A percentile compares a stretch with the other conserved stretches of the same genome.
These are phyloP conservation scores for Jackrogersella minutella DNA, from an alignment of 495 filamentous ascomycete species.

Conservation along the genomic window DNA sequence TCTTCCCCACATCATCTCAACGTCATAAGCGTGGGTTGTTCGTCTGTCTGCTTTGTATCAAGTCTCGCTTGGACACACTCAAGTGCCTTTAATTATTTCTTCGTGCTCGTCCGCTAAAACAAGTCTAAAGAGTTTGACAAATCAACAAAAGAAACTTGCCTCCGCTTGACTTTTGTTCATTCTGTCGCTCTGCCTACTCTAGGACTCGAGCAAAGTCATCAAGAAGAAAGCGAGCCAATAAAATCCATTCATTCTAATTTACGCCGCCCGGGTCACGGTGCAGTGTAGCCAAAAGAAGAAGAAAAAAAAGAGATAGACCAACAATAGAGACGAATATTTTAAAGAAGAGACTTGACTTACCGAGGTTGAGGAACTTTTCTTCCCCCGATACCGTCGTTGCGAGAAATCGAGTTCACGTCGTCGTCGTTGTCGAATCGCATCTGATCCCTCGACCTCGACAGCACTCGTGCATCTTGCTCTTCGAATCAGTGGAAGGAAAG, in stretches of 20 bases:
- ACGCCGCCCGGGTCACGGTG: constrained; percentile 43
- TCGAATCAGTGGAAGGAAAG: constrained; percentile 36
- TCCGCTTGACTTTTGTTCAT: constrained; percentile 37
- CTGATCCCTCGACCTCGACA: constrained; percentile 43
- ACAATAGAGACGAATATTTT: constrained; percentile 44
- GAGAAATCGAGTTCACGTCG: constrained; percentile 37
- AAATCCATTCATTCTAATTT: constrained; percentile 22
- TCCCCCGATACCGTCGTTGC: constrained; percentile 41
- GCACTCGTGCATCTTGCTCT: constrained; percentile 41
- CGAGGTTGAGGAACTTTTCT: constrained; percentile 23
- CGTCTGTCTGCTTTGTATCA: constrained; percentile 8
- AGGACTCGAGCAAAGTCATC: constrained; percentile 39
- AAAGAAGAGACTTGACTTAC: constrained; percentile 19
- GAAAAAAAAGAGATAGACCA: constrained; percentile 35
- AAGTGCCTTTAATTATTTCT: constrained; percentile 19
- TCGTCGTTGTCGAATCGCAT: constrained; percentile 41
- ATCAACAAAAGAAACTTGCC: constrained; percentile 24
- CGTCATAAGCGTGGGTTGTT: constrained; percentile 2
- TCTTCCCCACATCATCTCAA: constrained; percentile 31
- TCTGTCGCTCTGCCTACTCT: constrained; percentile 33
- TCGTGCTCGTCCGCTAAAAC: constrained; percentile 26
- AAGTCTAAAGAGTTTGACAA: constrained; percentile 27
- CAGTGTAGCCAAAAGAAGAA: constrained; percentile 42
- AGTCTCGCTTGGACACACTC: constrained; percentile 21
- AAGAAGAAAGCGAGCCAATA: constrained; percentile 1